Evolutionary conservation across 2,329 filamentous ascomycete species (phyloP).

Genomic region (Geosmithia putterillii): DNA sequence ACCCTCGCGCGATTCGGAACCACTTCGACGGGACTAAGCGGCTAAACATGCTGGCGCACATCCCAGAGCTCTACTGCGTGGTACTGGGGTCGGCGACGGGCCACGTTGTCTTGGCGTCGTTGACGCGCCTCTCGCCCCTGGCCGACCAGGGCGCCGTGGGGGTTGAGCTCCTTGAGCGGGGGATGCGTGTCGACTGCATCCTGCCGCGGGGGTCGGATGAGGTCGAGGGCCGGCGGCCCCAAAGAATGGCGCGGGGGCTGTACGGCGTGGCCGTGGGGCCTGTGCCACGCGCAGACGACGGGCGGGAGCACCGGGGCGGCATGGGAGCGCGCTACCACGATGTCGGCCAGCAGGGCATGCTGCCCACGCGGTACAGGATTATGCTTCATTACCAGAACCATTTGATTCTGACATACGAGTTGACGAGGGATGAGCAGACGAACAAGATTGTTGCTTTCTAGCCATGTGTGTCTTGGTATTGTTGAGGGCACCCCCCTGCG

Average conservation of each 20-base stretch:
- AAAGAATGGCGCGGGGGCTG: constrained; percentile 31
- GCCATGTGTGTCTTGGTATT: not conserved
- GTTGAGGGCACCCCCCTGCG: not conserved
- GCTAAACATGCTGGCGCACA: constrained; percentile 48
- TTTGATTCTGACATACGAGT: constrained; percentile 57
- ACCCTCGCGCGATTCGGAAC: too few relatives aligned
- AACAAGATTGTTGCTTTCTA: constrained; percentile 22
- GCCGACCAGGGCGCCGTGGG: too few relatives aligned
- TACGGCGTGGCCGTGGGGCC: constrained; percentile 58
- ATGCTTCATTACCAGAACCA: constrained; percentile 64
- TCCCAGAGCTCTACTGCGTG: constrained; percentile 60
- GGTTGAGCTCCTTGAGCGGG: too few relatives aligned
- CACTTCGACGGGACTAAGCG: constrained; percentile 21
- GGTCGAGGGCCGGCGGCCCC: constrained; percentile 20
- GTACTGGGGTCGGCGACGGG: constrained; percentile 56
- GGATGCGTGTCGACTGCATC: constrained; percentile 41
- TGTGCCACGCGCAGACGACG: constrained; percentile 32
- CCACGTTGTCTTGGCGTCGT: constrained; percentile 50
- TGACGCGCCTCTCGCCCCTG: too few relatives aligned
- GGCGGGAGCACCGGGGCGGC: too few relatives aligned
- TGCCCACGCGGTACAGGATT: constrained; percentile 46
- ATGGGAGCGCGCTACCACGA: too few relatives aligned
- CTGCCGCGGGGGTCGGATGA: constrained; percentile 37
- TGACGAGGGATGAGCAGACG: constrained; percentile 31
- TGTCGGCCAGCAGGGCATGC: too few relatives aligned